Base-by-base conservation (phyloP, 73 alveolate genomes). In the Tetrahymena elliotti region DNA sequence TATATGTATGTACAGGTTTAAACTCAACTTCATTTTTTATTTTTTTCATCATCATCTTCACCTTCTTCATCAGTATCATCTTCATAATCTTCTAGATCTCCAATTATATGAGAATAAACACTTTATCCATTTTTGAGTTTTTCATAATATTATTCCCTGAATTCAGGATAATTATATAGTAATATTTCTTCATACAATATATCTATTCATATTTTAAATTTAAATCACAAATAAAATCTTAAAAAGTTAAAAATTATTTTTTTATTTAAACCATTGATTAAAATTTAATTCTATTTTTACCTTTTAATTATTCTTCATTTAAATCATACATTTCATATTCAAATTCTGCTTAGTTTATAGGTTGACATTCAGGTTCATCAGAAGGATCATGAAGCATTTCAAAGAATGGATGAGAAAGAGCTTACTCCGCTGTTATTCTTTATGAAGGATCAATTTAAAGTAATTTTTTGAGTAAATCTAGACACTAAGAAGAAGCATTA, bases 391-490 rank as follows among this genome's bases (percentile, higher is more conserved):
- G 96, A 22, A 94, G 84, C 27, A 93, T 95, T 27, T 83, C 68
- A 38, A 96, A 83, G 84, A 54, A 96, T 20, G 97, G 97, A 92
- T 96, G 98, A 35, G 96, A 52, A 9, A 96, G 84, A 4, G 97
- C 97, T 35, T 95, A 96, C 22, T 96, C 97, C 1, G 97, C 97
- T 33, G 97, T 96, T n/a, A 93, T 95, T 84, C 98, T 95, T 54
- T 95, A 84, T 38, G 83, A 84, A 33, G 53, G 88, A 93, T 96
- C 97, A 7, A 93, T 40, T 83, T 93, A 93, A n/a, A 96, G 95
- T 35, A 96, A 38, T 38, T 95, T 96, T 16, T 94, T 93, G 38
- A 96, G 93, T 39, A 96, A 39, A 96, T 96, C 98, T 22, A 94
- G 52, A 13, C 96, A 96, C 54, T 96, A 96, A 8, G 95, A 84